Conservation (phyloP, 192 early-diverging fungal genomes). For the Gonapodya prolifera region DNA sequence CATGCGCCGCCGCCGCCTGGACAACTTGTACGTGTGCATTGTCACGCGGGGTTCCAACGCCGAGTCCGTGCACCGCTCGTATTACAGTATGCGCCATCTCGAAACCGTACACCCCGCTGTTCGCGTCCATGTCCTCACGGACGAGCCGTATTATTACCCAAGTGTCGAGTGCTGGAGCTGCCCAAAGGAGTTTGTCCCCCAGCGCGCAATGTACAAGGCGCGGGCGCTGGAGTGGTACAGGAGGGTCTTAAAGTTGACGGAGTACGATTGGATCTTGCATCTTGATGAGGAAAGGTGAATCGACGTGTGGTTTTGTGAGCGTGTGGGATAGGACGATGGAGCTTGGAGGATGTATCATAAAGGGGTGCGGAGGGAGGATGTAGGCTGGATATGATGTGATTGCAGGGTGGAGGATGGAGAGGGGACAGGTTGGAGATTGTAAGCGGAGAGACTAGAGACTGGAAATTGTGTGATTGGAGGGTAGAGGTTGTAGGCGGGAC, state of each 20-base stretch:
- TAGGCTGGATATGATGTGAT: too few relatives aligned
- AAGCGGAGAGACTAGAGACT: too few relatives aligned
- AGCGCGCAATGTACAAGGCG: constrained; percentile 39
- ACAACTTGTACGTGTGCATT: constrained; percentile 43
- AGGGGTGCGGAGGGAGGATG: too few relatives aligned
- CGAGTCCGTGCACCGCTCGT: constrained; percentile 39
- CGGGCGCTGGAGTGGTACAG: constrained; percentile 49
- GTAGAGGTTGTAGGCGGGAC: too few relatives aligned
- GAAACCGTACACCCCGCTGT: constrained; percentile 35
- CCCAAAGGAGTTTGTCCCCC: constrained; percentile 30
- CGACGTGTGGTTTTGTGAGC: too few relatives aligned
- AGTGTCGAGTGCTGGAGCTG: constrained; percentile 48
- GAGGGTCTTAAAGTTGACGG: constrained; percentile 34
- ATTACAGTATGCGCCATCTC: constrained; percentile 39
- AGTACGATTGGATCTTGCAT: constrained; percentile 45
- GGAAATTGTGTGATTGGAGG: too few relatives aligned
- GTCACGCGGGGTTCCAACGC: constrained; percentile 41
- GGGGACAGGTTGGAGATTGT: too few relatives aligned
- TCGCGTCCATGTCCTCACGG: constrained; percentile 41
- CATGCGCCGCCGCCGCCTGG: constrained; percentile 17
- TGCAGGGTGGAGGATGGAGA: too few relatives aligned
- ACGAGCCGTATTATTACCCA: constrained; percentile 49
- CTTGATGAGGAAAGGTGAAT: constrained; percentile 31
- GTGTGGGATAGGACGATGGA: too few relatives aligned
- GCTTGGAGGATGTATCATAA: too few relatives aligned